phyloP scores from a whole-genome alignment of 2,329 filamentous ascomycete species.

The Myotisia sp. region DNA sequence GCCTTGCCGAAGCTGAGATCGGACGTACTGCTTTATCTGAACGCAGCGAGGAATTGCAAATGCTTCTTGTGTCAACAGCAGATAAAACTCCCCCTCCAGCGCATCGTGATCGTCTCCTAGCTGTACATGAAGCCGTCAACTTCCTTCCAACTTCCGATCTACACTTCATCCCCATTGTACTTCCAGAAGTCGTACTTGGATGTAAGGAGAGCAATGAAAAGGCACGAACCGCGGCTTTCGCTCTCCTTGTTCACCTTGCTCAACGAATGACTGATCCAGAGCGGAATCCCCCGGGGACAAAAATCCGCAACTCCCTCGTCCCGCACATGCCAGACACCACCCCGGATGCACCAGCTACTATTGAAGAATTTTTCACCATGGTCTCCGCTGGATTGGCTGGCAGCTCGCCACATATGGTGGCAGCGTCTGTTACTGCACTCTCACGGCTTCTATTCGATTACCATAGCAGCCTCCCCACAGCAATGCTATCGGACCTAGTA shows the following conservation, averaged over 20 bases:
- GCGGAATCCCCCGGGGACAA: constrained; percentile 40
- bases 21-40: constrained; percentile 64
- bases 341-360: constrained; percentile 58
- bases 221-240: constrained; percentile 76
- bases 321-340: constrained; percentile 74
- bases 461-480: constrained; percentile 51
- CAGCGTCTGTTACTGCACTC: constrained; percentile 86
- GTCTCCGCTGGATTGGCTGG: constrained; percentile 88
- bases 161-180: constrained; percentile 81
- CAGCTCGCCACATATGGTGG: constrained; percentile 91
- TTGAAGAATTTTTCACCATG: constrained; percentile 98
- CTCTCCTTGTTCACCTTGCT: constrained; percentile 77
- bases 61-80: constrained; percentile 61
- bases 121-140: constrained; percentile 66
- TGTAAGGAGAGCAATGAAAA: constrained; percentile 98
- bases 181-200: constrained; percentile 88
- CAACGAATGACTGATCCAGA: constrained; percentile 60
- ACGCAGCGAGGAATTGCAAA: constrained; percentile 63
- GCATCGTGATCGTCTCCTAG: constrained; percentile 69
- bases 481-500: constrained; percentile 68
- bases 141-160: constrained; percentile 63
- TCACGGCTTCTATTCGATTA: constrained; percentile 92
- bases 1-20: constrained; percentile 65
- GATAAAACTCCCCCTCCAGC: constrained; percentile 80
- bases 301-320: constrained; percentile 78